phyloP scores from a whole-genome alignment of 208 protist species.

The Trichomonas tenax region DNA sequence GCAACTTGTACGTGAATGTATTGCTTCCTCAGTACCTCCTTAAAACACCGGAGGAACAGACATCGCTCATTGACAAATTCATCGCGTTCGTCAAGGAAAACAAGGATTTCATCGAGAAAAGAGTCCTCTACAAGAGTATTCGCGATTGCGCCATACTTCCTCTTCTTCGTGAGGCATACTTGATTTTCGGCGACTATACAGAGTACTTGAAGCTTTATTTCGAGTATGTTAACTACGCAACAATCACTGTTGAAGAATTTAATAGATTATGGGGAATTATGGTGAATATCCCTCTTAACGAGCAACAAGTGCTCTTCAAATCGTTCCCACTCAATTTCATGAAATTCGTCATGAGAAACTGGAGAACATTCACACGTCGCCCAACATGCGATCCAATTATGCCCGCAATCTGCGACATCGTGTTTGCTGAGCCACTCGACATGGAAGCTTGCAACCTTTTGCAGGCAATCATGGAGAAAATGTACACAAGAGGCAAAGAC shows the following conservation, averaged over 20 bases:
- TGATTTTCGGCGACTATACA: background rate
- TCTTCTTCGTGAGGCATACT: background rate
- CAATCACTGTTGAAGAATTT: background rate
- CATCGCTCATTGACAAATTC: background rate
- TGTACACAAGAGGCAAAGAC: background rate
- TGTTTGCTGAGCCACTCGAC: background rate
- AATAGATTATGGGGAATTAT: background rate
- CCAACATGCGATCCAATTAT: background rate
- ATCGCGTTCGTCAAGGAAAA: background rate
- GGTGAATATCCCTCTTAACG: background rate
- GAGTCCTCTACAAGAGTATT: background rate
- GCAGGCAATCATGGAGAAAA: background rate
- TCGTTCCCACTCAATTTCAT: background rate
- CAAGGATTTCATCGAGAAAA: background rate
- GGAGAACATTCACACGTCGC: background rate
- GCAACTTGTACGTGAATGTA: background rate
- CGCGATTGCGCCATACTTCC: background rate
- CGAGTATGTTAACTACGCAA: background rate
- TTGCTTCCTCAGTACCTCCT: background rate
- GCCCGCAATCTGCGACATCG: background rate
- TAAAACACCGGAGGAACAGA: background rate
- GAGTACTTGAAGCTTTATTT: background rate
- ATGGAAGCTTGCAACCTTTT: background rate
- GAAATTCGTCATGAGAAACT: background rate
- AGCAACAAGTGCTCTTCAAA: background rate